Base-by-base conservation (phyloP, 2,329 filamentous ascomycete genomes). In the Pseudogymnoascus sp. region DNA sequence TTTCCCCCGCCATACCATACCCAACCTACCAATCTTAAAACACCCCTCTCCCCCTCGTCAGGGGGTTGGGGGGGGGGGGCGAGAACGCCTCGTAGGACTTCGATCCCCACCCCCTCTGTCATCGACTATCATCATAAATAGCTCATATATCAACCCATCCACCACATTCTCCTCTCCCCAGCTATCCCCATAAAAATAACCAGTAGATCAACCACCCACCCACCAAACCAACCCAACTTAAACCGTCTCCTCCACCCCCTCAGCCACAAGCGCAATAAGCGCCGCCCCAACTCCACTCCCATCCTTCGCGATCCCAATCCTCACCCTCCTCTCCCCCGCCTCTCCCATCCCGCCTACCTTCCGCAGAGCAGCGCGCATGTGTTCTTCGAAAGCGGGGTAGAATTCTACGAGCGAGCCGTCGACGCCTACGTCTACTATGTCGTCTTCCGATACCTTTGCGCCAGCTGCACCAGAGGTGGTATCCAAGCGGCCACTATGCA, bases 251-350 rank as follows among this genome's bases (percentile, higher is more conserved):
- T 85, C 82, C 78, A 82, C 84, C 71, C 82, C 79, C 1, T 89
- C 89, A 1, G 93, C 93, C 28, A 97, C 90, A 60, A 97, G 83
- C 60, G 94, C 94, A 76, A 97, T 97, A 69, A 99, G 78, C 42
- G 94, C 94, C 2, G 94, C 94, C 62, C 94, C 94, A n/a, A 96
- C 90, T 66, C 91, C 94, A 67, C 89, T 94, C 59, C 94, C 94
- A 74, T 99, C 94, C 81, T 96, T 97, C 66, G 94, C 94, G 71
- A 97, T 94, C 21, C 93, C 94, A 71, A 99, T 97, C 63, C 91
- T 83, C 67, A 99, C 90, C 76, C 87, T 90, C 93, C 31, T 33
- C 31, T 33, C 31, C 31, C 31, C 31, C 8, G 2, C 3, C 31
- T 33, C 10, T 8, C 31, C 93, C 69, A 97, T 89, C 65, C 88